Conservation (phyloP, 805 yeast genomes). For the Myxozyma melibiosi region DNA sequence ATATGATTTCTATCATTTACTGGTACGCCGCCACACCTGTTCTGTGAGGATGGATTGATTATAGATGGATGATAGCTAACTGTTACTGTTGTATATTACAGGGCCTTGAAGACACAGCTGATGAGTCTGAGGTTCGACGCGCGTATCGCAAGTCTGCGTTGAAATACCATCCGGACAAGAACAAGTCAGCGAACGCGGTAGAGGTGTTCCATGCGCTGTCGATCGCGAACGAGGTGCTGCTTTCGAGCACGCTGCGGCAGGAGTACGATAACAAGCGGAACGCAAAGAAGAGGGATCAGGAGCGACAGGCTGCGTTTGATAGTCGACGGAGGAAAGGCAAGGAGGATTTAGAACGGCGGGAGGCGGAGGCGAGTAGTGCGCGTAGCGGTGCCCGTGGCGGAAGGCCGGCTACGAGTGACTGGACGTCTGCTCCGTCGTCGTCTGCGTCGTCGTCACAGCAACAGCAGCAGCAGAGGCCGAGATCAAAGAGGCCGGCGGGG, state of each 20-base stretch:
- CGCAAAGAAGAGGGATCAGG: slow-evolving; percentile 15
- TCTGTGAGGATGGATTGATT: not conserved
- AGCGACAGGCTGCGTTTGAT: slow-evolving; percentile 27
- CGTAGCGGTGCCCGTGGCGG: not conserved
- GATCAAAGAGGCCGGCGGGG: slow-evolving; percentile 3
- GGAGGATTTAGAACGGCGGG: slow-evolving; percentile 30
- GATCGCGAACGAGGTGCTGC: slow-evolving; percentile 89
- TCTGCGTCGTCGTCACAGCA: not conserved
- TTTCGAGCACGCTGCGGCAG: slow-evolving; percentile 76
- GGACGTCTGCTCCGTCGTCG: not conserved
- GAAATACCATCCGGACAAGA: slow-evolving; percentile 88
- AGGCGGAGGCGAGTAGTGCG: slow-evolving; percentile 12
- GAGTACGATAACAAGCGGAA: slow-evolving; percentile 60
- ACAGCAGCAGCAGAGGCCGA: not conserved
- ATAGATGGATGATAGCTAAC: slow-evolving; percentile 43
- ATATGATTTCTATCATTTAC: slow-evolving; percentile 28
- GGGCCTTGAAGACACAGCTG: slow-evolving; percentile 67
- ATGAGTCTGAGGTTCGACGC: slow-evolving; percentile 70
- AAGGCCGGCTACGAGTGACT: not conserved
- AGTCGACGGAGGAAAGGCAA: slow-evolving; percentile 17
- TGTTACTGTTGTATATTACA: not conserved
- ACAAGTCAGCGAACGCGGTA: slow-evolving; percentile 66
- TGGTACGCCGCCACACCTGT: slow-evolving; percentile 12
- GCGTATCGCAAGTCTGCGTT: slow-evolving; percentile 87
- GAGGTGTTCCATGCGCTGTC: slow-evolving; percentile 95